Conservation (phyloP, 129 eudicot genomes). For the Centella asiatica region DNA sequence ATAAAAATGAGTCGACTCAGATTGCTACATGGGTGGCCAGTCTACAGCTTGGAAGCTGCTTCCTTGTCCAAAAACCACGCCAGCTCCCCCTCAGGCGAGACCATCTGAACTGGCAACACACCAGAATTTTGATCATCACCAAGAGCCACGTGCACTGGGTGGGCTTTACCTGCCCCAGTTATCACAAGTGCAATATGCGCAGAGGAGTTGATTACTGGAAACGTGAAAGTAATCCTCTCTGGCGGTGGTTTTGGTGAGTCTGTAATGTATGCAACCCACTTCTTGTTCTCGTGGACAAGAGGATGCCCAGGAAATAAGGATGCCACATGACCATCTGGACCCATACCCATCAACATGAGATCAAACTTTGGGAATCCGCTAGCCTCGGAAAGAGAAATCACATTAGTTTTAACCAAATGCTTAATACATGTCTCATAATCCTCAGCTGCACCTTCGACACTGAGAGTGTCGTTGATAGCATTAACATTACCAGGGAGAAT, state of each 20-base stretch:
- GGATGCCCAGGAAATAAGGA: conserved; percentile 78
- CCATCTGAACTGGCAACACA: conserved; percentile 59
- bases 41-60: conserved; percentile 49
- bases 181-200: conserved; percentile 60
- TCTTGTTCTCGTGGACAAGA: conserved; percentile 34
- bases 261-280: conserved; percentile 66
- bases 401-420: conserved; percentile 41
- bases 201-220: conserved; percentile 74
- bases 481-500: conserved; percentile 57
- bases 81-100: conserved; percentile 61
- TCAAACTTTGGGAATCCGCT: conserved; percentile 70
- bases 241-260: conserved; percentile 93
- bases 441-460: conserved; percentile 80
- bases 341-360: conserved; percentile 76
- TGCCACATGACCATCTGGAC: conserved; percentile 82
- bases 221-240: conserved; percentile 64
- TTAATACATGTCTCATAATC: conserved; percentile 61
- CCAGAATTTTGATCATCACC: conserved; percentile 39
- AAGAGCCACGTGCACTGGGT: conserved; percentile 47
- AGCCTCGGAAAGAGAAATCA: conserved; percentile 29
- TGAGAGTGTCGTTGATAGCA: conserved; percentile 65
- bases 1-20: too few relatives aligned
- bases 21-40: not conserved
- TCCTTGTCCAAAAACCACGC: conserved; percentile 75
- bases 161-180: conserved; percentile 58